Conservation (phyloP, 1,284 basidiomycete genomes). For the Schizopora paradoxa region DNA sequence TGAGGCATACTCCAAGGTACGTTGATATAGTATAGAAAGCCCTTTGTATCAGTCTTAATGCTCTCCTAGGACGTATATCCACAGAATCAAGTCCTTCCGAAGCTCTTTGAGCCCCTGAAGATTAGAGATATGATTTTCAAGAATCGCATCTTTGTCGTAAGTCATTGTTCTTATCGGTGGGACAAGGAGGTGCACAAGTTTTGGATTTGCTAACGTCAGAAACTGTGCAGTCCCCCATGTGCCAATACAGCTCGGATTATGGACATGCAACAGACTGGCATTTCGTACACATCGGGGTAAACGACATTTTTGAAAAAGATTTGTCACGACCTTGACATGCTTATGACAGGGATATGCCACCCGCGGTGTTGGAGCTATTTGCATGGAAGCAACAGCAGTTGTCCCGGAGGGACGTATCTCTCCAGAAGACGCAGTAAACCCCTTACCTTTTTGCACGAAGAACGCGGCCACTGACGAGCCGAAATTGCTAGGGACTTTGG, state of each 20-base stretch:
- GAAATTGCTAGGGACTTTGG: constrained; percentile 55
- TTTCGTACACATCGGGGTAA: constrained; percentile 64
- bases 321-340: constrained; percentile 31
- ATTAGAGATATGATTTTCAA: constrained; percentile 63
- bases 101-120: constrained; percentile 64
- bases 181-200: no score
- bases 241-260: constrained; percentile 69
- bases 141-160: constrained; percentile 62
- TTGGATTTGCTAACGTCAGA: background rate
- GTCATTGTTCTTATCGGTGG: constrained; percentile 17
- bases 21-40: constrained; percentile 11
- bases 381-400: constrained; percentile 67
- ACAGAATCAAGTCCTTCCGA: constrained; percentile 43
- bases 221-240: constrained; percentile 63
- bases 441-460: background rate
- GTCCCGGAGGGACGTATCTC: constrained; percentile 75
- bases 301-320: constrained; percentile 21
- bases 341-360: constrained; percentile 46
- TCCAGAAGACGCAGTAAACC: constrained; percentile 51
- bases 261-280: constrained; percentile 78
- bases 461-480: background rate
- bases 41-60: background rate
- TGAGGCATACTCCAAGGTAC: constrained; percentile 35
- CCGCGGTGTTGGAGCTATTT: constrained; percentile 57
- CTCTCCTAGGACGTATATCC: constrained; percentile 35